Evolutionary conservation across 495 filamentous ascomycete species (phyloP), one percentile per base, ranked within the genome.

Genomic region (Xylaria sp.): DNA sequence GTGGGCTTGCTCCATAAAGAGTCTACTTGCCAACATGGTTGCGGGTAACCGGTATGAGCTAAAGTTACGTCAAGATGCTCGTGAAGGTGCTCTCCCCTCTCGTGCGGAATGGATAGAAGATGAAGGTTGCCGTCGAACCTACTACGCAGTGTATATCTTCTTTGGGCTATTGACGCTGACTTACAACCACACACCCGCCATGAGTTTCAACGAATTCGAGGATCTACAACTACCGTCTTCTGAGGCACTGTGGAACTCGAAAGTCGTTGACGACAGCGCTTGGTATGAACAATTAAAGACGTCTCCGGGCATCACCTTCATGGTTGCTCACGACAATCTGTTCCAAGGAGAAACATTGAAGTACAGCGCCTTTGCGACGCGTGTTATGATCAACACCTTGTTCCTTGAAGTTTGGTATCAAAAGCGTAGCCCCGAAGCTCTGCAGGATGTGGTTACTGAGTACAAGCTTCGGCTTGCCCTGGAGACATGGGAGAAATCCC

Each of bases 61-160:
- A 69, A 97, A 97, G 85, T 85, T 97, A 50, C 93, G 97, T 24
- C 91, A 90, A 43, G 95, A 98, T 75, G 92, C 91, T 70, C 93
- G 97, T 74, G 93, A 94, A 74, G 92, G 90, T 61, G 85, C 86
- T 35, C 86, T 85, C 70, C 92, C 93, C 11, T 93, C 87, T 58
- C 92, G 95, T 46, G 90, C 93, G 65, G 93, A 98, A 78, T 99
- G 96, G 96, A 90, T 98, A 69, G 93, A 96, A 77, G 96, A 99
- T 77, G 96, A 99, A 78, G 94, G 94, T 26, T 97, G 97, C 84
- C 90, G 95, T 66, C 93, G 96, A 57, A 98, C 96, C 2, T 99
- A 98, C 84, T 99, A 94, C 75, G 96, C 96, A n/a, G 95, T 98
- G 67, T 98, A 98, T 82, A 95, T 99, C 82, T 99, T 98, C 89